Evolutionary conservation across 441 rosid genomes (phyloP).

Genomic region (Aquilaria agallochum): DNA sequence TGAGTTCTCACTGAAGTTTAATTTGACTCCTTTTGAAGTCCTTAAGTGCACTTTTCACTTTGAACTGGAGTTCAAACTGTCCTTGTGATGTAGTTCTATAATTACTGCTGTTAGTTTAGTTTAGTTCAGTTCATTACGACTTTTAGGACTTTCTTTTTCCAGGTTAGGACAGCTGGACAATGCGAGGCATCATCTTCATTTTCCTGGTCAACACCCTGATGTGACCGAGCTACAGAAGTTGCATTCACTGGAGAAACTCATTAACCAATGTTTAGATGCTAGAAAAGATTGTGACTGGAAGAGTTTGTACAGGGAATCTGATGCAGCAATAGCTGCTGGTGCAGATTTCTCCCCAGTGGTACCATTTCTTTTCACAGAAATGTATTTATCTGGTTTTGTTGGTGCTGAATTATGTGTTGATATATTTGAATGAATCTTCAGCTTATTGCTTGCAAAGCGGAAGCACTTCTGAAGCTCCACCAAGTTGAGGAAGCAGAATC

Average conservation of each 20-base stretch:
- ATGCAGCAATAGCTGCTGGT: slow-evolving; percentile 49
- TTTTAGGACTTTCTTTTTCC: slow-evolving; percentile 13
- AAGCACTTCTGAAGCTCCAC: slow-evolving; percentile 57
- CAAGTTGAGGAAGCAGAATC: slow-evolving; percentile 47
- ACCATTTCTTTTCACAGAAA: slow-evolving; percentile 1
- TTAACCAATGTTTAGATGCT: slow-evolving; percentile 40
- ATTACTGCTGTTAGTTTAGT: neutral
- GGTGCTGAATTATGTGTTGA: slow-evolving; percentile 11
- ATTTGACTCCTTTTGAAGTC: neutral
- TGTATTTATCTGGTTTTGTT: slow-evolving; percentile 6
- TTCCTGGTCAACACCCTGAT: slow-evolving; percentile 47
- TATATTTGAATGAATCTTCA: slow-evolving; percentile 23
- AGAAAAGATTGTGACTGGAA: slow-evolving; percentile 57
- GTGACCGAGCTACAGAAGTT: slow-evolving; percentile 44
- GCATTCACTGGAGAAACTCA: slow-evolving; percentile 52
- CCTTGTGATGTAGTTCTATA: neutral
- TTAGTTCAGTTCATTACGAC: neutral
- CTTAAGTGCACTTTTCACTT: too few relatives aligned
- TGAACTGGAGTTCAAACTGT: too few relatives aligned
- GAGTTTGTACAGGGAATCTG: slow-evolving; percentile 32
- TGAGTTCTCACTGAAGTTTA: neutral
- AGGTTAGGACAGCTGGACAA: slow-evolving; percentile 61
- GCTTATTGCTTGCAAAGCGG: slow-evolving; percentile 64
- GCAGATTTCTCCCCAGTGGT: slow-evolving; percentile 70
- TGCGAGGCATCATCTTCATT: slow-evolving; percentile 39